Base-by-base conservation (phyloP, 768 basidiomycete species). In the Macrolepiota albuminosa region DNA sequence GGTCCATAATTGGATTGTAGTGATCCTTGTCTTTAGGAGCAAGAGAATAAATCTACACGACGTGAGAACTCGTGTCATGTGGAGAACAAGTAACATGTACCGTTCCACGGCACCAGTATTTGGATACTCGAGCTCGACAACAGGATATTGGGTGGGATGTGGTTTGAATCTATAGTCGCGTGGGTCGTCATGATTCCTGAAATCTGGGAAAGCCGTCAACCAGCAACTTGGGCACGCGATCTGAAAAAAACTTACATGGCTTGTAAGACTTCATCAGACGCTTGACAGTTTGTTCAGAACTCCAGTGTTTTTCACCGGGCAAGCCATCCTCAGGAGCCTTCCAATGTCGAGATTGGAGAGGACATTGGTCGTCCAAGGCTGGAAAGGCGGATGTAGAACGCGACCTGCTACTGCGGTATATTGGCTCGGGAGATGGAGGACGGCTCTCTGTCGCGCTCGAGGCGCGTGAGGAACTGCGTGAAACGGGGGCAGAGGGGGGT, bases 21-120 rank as follows among this genome's bases (percentile, higher is more conserved):
- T 93, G 89, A 65, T 94, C 91, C 64, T 85, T 85, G 76, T 94
- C 91, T 67, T 86, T 90, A 34, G 92, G 92, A 47, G 81, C 84
- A 55, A 93, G 60, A 93, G 79, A 62, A 89, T 81, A 74, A 85
- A 93, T 70, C 90, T 92, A 58, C 13, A 61, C 55, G 51, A 46
- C 46, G 39, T 37, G 42, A 45, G 13, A 4, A 21, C 55, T 53
- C 16, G 16, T 5, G 37, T 4, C 7, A 39, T 29, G 52, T 37
- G 51, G 6, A 8, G 16, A n/a, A 18, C 34, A 60, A 50, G 40
- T 37, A n/a, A 21, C 29, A 70, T 74, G 61, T 56, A 92, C 91
- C 79, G 80, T 77, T 93, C 91, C 57, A 76, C 75, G 48, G 89
- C 86, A 57, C 78, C 73, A 31, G 71, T 80, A 70, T 90, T 92